Evolutionary conservation across 345 rosid genomes (phyloP).

Genomic region (Eucalyptus brandiana): DNA sequence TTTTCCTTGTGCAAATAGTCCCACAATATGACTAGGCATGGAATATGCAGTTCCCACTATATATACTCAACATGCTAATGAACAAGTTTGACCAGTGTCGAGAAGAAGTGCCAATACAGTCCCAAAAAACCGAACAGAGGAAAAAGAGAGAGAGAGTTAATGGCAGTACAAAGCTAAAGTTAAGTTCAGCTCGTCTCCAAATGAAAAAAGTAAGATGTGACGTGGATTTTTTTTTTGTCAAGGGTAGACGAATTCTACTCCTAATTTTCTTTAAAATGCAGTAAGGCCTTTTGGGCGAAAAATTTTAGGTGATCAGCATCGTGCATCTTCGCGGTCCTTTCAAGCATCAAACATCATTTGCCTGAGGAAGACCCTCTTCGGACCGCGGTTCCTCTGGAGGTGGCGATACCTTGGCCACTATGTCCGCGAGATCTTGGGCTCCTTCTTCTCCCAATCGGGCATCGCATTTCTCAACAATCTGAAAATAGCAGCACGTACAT

Average conservation of each 20-base stretch:
- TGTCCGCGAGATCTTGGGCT: constrained; percentile 12
- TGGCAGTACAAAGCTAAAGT: neutral
- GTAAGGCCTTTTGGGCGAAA: neutral
- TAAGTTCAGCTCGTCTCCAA: neutral
- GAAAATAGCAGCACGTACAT: neutral
- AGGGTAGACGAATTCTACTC: neutral
- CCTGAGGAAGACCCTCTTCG: neutral
- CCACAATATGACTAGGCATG: neutral
- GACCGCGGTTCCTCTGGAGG: neutral
- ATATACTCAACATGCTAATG: neutral
- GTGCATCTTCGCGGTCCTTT: neutral
- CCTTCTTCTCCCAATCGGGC: constrained; percentile 8
- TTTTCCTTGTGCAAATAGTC: neutral
- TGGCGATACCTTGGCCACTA: constrained; percentile 7
- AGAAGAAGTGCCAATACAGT: neutral
- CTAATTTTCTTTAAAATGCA: neutral
- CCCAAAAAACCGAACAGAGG: neutral
- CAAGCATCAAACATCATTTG: neutral
- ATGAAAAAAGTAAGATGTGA: neutral
- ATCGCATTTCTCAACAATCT: constrained; percentile 26
- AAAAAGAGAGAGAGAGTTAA: neutral
- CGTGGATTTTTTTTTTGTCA: neutral
- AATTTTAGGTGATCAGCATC: neutral
- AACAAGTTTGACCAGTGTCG: neutral
- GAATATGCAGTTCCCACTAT: neutral